Evolutionary conservation across 352 stramenopile species (phyloP).

Genomic region (Achlya hypogyna): DNA sequence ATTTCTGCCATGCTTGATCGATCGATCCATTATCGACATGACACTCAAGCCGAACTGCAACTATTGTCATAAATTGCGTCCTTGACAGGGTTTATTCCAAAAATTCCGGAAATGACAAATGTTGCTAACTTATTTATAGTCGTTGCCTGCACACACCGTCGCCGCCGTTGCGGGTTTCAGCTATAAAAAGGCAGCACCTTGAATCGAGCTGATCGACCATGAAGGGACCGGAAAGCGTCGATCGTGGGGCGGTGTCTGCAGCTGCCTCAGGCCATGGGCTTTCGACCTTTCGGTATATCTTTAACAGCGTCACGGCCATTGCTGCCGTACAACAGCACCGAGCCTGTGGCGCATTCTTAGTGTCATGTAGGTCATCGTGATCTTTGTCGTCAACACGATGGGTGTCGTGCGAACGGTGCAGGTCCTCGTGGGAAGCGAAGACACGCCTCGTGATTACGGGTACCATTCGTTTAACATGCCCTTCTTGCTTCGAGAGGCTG

Average conservation of each 20-base stretch:
- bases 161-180: too few species aligned
- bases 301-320: slow-evolving; percentile 15
- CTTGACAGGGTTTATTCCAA: too few species aligned
- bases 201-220: too few species aligned
- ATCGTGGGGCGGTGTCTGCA: not conserved
- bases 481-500: slow-evolving; percentile 5
- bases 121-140: too few species aligned
- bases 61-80: too few species aligned
- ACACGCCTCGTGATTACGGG: not conserved
- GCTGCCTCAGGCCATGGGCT: not conserved
- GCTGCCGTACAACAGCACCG: not conserved
- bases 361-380: not conserved
- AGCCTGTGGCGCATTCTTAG: not conserved
- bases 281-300: slow-evolving; percentile 11
- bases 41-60: too few species aligned
- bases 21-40: too few species aligned
- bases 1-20: too few species aligned
- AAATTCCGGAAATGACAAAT: too few species aligned
- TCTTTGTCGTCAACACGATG: slow-evolving; percentile 13
- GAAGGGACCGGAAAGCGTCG: not conserved
- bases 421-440: not conserved
- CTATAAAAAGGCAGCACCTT: too few species aligned
- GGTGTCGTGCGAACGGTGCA: not conserved
- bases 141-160: too few species aligned
- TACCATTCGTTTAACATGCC: slow-evolving; percentile 10